Percentiles rank a stretch among this genome's conserved stretches.
phyloP scores from a whole-genome alignment of 208 protist species.

The Leptomonas seymouri region DNA sequence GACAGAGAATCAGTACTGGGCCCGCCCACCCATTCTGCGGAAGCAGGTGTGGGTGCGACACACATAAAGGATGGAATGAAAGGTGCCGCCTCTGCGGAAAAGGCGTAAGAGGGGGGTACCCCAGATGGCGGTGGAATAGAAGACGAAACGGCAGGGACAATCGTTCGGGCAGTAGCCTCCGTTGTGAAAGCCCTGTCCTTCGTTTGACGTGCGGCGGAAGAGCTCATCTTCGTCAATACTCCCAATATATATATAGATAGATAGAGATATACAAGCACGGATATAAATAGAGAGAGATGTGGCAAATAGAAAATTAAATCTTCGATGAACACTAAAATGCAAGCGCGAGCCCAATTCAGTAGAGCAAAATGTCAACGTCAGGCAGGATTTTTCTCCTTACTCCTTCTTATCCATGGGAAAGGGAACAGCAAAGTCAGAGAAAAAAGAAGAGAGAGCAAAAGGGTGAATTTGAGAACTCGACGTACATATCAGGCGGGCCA shows the following conservation, averaged over 20 bases:
- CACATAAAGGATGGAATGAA: conserved; percentile 69
- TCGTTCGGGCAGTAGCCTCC: neutral
- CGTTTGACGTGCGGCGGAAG: neutral
- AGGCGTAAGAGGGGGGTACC: conserved; percentile 22
- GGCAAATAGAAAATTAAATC: no score
- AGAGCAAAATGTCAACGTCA: no score
- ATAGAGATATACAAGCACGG: no score
- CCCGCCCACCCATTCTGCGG: neutral
- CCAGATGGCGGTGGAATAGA: neutral
- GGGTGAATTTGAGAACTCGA: no score
- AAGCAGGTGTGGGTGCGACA: neutral
- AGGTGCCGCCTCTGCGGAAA: conserved; percentile 56
- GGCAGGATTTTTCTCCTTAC: no score
- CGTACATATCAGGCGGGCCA: no score
- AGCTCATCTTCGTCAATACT: neutral
- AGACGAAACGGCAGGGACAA: neutral
- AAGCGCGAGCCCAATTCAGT: no score
- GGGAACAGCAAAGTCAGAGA: neutral
- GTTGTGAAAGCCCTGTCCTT: neutral
- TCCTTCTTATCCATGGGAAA: no score
- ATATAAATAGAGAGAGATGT: no score
- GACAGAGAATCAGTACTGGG: neutral
- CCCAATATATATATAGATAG: neutral
- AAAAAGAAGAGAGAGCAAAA: neutral
- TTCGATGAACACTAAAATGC: no score